Evolutionary conservation across 345 rosid genomes (phyloP).

Genomic region (Sapria himalayana): DNA sequence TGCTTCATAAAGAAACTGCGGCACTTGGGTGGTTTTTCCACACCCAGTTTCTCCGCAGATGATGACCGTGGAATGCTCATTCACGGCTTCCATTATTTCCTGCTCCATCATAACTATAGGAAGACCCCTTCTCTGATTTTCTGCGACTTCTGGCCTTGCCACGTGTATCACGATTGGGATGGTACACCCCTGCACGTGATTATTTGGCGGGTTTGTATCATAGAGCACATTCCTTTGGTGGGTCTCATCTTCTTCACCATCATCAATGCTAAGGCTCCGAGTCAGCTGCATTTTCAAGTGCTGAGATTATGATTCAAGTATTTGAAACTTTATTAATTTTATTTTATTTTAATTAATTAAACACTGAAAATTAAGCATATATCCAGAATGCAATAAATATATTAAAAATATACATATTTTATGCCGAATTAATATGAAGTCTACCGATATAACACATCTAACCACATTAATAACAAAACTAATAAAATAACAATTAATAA

Average conservation of each 20-base stretch:
- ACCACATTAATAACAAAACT: too few relatives aligned
- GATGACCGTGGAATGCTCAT: slow-evolving; percentile 35
- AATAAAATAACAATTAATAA: too few relatives aligned
- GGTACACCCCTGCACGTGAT: slow-evolving; percentile 15
- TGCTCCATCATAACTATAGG: slow-evolving; percentile 97
- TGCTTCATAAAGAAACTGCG: slow-evolving; percentile 93
- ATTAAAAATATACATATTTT: too few relatives aligned
- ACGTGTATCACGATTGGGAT: slow-evolving; percentile 49
- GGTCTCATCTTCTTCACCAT: slow-evolving; percentile 16
- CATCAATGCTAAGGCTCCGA: slow-evolving; percentile 10
- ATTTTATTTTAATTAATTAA: too few relatives aligned
- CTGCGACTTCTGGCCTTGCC: slow-evolving; percentile 49
- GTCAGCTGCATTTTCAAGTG: too few relatives aligned
- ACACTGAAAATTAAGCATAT: too few relatives aligned
- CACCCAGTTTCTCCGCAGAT: slow-evolving; percentile 89
- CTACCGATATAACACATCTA: too few relatives aligned
- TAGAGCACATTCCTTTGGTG: slow-evolving; percentile 6
- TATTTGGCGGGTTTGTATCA: slow-evolving; percentile 8
- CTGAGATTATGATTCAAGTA: too few relatives aligned
- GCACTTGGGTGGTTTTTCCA: slow-evolving; percentile 96
- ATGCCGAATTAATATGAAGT: too few relatives aligned
- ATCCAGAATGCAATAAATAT: too few relatives aligned
- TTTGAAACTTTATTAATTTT: too few relatives aligned
- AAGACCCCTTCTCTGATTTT: slow-evolving; percentile 55
- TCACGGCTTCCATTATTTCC: slow-evolving; percentile 88